Evolutionary conservation across 2,329 filamentous ascomycete genomes (phyloP).

Genomic region (Tolypocladium pustulatum): DNA sequence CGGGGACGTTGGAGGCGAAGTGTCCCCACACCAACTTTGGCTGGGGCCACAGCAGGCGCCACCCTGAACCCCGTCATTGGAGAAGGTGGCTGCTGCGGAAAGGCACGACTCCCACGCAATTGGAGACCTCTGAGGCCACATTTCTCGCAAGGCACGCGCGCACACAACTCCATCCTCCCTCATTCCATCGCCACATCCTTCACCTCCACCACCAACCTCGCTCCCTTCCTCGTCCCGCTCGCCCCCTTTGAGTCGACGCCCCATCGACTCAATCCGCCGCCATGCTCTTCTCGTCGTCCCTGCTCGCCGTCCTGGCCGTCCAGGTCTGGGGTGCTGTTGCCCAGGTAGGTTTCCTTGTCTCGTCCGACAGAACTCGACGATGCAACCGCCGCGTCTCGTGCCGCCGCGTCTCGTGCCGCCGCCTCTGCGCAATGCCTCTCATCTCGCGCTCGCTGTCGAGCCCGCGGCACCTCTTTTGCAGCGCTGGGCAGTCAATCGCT

Average conservation of each 20-base stretch:
- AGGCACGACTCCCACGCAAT: neutral
- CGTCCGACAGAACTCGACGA: neutral
- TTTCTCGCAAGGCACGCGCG: neutral
- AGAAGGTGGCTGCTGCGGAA: neutral
- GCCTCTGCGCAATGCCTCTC: no score
- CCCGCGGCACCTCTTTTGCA: neutral
- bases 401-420: no score
- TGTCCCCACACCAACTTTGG: neutral
- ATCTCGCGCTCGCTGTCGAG: neutral
- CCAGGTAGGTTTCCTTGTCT: slow-evolving; percentile 36
- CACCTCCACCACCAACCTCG: neutral
- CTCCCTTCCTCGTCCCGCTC: neutral
- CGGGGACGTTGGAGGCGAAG: neutral
- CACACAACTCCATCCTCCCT: neutral
- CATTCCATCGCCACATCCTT: neutral
- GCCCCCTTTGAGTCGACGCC: slow-evolving; percentile 1
- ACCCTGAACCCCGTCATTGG: neutral
- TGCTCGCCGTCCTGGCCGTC: slow-evolving; percentile 61
- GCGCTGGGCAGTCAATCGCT: neutral
- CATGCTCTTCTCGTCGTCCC: slow-evolving; percentile 68
- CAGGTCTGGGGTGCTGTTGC: slow-evolving; percentile 56
- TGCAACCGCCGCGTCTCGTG: neutral
- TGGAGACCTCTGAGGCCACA: neutral
- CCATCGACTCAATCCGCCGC: slow-evolving; percentile 3
- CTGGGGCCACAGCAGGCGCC: neutral